These are phyloP conservation scores for Pachyrhizus erosus DNA, from an alignment of 306 rosid genomes.

Conservation along the genomic window DNA sequence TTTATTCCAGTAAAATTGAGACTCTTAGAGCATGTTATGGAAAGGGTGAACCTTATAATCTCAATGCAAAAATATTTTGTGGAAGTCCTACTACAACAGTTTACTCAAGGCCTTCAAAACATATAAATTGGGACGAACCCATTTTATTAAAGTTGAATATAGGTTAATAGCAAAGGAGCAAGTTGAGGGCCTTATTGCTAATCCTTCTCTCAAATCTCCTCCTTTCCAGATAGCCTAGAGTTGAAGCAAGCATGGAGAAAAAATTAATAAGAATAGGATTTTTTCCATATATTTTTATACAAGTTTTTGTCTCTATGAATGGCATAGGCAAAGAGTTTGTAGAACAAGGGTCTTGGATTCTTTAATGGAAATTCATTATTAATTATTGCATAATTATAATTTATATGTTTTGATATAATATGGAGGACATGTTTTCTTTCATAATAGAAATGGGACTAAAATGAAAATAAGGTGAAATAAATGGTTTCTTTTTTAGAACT, in stretches of 20 bases:
- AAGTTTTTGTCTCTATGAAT: not conserved
- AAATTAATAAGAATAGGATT: no score
- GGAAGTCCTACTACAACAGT: not conserved
- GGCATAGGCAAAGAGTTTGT: not conserved
- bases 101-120: no score
- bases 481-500: no score
- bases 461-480: not conserved
- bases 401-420: no score
- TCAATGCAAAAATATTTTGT: not conserved
- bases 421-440: not conserved
- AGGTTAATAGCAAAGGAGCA: slow-evolving; percentile 37
- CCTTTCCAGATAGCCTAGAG: not conserved
- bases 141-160: slow-evolving; percentile 55
- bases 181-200: slow-evolving; percentile 38
- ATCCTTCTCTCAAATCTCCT: slow-evolving; percentile 21
- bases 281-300: no score
- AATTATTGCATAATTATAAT: not conserved
- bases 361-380: no score
- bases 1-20: not conserved
- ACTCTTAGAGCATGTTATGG: not conserved
- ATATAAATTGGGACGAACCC: slow-evolving; percentile 53
- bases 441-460: no score
- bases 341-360: not conserved
- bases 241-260: not conserved
- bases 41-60: not conserved